Conservation (phyloP, 177 flowering plant genomes). For the Vitis hybrid region DNA sequence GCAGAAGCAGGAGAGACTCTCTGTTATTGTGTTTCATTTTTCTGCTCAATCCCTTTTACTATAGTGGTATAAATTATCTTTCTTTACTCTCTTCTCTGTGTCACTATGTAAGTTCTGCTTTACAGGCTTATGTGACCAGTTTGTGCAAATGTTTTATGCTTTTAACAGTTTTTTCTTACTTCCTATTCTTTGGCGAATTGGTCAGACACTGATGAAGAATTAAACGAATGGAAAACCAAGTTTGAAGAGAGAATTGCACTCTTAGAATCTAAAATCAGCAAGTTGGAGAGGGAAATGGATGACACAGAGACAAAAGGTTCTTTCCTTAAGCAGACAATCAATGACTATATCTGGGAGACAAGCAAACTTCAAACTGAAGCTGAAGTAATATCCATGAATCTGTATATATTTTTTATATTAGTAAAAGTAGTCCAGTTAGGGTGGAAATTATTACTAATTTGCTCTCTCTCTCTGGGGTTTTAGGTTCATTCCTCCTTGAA, state of each 20-base stretch:
- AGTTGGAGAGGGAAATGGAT: slow-evolving; percentile 61
- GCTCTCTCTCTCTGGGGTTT: slow-evolving; percentile 8
- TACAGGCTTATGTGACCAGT: neutral
- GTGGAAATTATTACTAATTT: neutral
- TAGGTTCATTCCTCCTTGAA: slow-evolving; percentile 64
- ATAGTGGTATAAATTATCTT: neutral
- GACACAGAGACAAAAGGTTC: slow-evolving; percentile 53
- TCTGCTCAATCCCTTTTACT: neutral
- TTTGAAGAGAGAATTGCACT: slow-evolving; percentile 71
- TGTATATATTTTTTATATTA: slow-evolving; percentile 6
- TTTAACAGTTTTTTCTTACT: neutral
- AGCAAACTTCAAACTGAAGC: slow-evolving; percentile 85
- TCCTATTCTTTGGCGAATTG: slow-evolving; percentile 11
- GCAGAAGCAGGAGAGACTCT: neutral
- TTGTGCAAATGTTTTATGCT: neutral
- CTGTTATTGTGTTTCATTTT: neutral
- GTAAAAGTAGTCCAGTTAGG: neutral
- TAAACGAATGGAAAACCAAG: slow-evolving; percentile 86
- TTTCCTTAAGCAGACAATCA: slow-evolving; percentile 28
- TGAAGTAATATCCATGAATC: slow-evolving; percentile 47
- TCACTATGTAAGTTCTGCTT: slow-evolving; percentile 2
- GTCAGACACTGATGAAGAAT: slow-evolving; percentile 89
- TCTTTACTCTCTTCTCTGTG: neutral
- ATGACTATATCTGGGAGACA: slow-evolving; percentile 47
- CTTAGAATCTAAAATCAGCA: slow-evolving; percentile 53